Evolutionary conservation across 305 asterid species (phyloP).

Genomic region (Rubia balearica): DNA sequence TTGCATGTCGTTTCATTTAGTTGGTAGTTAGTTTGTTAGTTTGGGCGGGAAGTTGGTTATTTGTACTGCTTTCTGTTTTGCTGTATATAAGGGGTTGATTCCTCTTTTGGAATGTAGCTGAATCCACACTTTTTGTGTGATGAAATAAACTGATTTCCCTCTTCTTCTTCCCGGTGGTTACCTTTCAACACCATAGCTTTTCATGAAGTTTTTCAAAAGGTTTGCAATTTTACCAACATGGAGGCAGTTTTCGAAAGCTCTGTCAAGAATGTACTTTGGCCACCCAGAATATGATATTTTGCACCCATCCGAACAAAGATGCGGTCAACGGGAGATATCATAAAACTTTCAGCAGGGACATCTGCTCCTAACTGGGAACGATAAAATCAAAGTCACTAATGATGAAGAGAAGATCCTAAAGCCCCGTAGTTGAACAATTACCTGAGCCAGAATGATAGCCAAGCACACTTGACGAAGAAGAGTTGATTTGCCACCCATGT

Average conservation of each 20-base stretch:
- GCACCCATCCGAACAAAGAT: slow-evolving; percentile 99
- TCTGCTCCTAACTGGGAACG: slow-evolving; percentile 79
- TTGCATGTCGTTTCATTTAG: too few relatives aligned
- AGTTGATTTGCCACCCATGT: slow-evolving; percentile 99
- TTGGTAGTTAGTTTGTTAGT: too few relatives aligned
- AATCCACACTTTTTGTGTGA: too few relatives aligned
- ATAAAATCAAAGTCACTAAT: slow-evolving; percentile 22
- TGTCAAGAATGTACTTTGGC: slow-evolving; percentile 93
- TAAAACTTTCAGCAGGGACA: slow-evolving; percentile 81
- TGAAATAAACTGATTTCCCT: too few relatives aligned
- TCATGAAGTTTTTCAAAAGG: too few relatives aligned
- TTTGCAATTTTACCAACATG: slow-evolving; percentile 63
- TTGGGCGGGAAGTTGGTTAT: too few relatives aligned
- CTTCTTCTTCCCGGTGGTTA: too few relatives aligned
- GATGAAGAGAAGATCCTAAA: slow-evolving; percentile 15
- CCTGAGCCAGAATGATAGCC: slow-evolving; percentile 97
- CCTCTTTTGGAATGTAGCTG: too few relatives aligned
- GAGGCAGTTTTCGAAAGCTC: slow-evolving; percentile 92
- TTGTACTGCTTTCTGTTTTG: too few relatives aligned
- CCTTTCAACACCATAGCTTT: too few relatives aligned
- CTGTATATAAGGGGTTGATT: too few relatives aligned
- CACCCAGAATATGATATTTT: slow-evolving; percentile 92
- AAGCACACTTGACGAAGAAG: slow-evolving; percentile 93
- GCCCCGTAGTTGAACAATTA: slow-evolving; percentile 19
- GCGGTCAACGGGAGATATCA: slow-evolving; percentile 68